Evolutionary conservation across 305 asterid genomes (phyloP).

Genomic region (Withania somnifera): DNA sequence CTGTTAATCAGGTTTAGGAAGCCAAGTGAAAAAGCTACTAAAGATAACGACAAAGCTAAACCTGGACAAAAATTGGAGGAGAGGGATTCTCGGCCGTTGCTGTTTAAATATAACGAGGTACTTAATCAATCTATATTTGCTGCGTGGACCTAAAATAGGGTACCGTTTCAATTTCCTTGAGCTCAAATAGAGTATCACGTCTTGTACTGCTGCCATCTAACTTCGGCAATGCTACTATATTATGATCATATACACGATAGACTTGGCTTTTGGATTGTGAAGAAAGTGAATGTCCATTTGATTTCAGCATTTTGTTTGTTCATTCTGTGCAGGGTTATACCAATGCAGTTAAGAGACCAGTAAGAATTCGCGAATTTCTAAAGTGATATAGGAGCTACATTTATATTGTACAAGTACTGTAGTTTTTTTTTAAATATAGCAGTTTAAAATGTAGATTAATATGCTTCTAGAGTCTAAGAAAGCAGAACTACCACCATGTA

Average conservation of each 20-base stretch:
- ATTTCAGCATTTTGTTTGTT: not conserved
- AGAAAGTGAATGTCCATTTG: not conserved
- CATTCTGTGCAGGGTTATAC: constrained; percentile 62
- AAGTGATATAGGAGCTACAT: constrained; percentile 15
- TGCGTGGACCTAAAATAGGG: not conserved
- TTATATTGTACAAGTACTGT: not conserved
- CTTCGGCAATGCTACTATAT: not conserved
- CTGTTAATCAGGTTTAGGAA: constrained; percentile 49
- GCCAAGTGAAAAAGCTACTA: constrained; percentile 34
- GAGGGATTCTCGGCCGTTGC: constrained; percentile 68
- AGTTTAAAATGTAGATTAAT: not conserved
- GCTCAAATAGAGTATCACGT: not conserved
- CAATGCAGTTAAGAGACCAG: constrained; percentile 94
- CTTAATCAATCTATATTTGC: not conserved
- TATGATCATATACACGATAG: not conserved
- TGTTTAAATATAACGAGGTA: constrained; percentile 89
- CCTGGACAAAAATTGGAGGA: constrained; percentile 29
- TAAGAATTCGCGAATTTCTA: constrained; percentile 68
- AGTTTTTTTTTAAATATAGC: not conserved
- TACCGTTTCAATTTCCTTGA: not conserved
- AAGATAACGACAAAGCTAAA: constrained; percentile 11
- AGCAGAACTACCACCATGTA: not conserved
- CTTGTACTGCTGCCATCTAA: not conserved
- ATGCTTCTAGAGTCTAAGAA: not conserved
- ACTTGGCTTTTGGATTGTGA: not conserved